Base-by-base conservation (phyloP, 805 yeast species). In the Hagleromyces aurorensis region DNA sequence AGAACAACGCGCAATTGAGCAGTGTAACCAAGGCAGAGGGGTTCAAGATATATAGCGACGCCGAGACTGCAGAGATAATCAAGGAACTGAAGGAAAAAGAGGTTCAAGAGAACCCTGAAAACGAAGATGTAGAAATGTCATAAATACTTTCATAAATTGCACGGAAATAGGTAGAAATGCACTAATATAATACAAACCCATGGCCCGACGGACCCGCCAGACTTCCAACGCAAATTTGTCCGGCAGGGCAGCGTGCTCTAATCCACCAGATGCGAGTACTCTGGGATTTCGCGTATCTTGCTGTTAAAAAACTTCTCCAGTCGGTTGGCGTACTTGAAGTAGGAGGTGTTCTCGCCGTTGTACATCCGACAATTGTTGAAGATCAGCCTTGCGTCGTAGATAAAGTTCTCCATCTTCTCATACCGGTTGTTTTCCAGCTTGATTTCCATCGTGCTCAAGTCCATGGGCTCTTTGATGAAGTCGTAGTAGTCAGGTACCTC, bases 381-480 rank as follows among this genome's bases (percentile, higher is more conserved):
- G 16, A 91, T 74, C 48, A 91, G 65, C 37, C 79, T 72, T 23
- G 91, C 75, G 59, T 91, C 99, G 55, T 86, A 82, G 34, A 87
- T 68, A 54, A 87, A 91, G 48, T 86, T 89, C 45, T 86, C 96
- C 70, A 91, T 79, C 9, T 81, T 73, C 40, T 82, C 84, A 57
- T 91, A 91, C 44, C 81, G 81, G 59, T 91, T 95, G 48, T 82
- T 84, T 40, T 89, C 97, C 19, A 91, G 65, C 53, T 87, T 85
- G 50, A 72, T 78, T 51, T 91, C 97, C 95, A 91, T 91, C 0
- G 96, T 86, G 23, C 91, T 76, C 33, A 91, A 64, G 53, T 91
- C 98, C 98, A 91, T 91, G 5, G 99, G 98, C 54, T 91, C 96
- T 51, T 86, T 86, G 41, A 91, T 89, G 16, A 91, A 91, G 42